Conservation (phyloP, 148 eudicot genomes). For the Rhododendron griersonianum region DNA sequence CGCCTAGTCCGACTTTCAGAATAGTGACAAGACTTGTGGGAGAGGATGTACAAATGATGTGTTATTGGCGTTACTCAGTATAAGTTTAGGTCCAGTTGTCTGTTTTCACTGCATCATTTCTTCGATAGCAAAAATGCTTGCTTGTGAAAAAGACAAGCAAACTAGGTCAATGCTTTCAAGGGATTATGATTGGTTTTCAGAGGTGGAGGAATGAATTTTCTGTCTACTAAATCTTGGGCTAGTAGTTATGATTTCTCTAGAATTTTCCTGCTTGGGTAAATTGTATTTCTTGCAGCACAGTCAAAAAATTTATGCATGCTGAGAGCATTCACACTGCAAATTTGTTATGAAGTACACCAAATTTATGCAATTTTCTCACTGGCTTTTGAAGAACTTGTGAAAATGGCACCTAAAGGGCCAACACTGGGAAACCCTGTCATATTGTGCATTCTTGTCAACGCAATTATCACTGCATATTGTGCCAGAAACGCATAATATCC, state of each 20-base stretch:
- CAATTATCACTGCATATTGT: neutral
- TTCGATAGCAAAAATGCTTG: neutral
- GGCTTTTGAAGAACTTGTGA: neutral
- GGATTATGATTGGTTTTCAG: neutral
- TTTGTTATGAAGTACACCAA: neutral
- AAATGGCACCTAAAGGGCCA: neutral
- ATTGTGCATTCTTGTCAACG: neutral
- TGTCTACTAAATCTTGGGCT: neutral
- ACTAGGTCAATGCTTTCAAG: neutral
- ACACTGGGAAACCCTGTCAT: neutral
- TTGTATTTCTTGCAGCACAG: neutral
- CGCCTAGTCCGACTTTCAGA: neutral
- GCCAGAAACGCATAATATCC: neutral
- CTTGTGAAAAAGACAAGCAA: neutral
- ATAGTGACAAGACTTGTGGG: neutral
- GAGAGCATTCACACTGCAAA: neutral
- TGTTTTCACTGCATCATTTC: neutral
- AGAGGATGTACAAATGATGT: neutral
- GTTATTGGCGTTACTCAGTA: neutral
- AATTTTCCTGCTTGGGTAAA: neutral
- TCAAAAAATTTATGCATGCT: neutral
- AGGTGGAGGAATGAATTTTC: neutral
- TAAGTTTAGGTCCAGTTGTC: neutral
- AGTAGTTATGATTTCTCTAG: neutral
- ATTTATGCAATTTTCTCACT: neutral